phyloP scores from a whole-genome alignment of 306 rosid genomes.

The Glycine soja region DNA sequence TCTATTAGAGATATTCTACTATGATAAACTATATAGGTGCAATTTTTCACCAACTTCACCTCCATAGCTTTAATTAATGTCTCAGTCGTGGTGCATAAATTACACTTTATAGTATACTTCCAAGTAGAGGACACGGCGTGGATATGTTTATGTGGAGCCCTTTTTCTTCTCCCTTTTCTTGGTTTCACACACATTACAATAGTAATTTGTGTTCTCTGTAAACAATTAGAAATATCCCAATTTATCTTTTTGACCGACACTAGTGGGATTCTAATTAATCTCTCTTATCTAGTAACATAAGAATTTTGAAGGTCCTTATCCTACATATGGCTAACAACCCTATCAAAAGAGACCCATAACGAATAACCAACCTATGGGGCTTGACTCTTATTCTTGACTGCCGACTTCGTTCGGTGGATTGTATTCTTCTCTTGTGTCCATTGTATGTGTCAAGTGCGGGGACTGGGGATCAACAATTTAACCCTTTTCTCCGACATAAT shows the following conservation, averaged over 20 bases:
- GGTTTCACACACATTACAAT: not conserved
- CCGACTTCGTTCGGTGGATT: not conserved
- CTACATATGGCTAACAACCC: not conserved
- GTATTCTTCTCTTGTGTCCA: not conserved
- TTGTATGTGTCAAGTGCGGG: not conserved
- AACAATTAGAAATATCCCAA: not conserved
- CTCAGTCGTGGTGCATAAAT: not conserved
- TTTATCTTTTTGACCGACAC: conserved; percentile 25
- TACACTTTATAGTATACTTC: too few species aligned
- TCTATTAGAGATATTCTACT: not conserved
- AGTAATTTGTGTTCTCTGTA: not conserved
- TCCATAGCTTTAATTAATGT: not conserved
- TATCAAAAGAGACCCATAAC: not conserved
- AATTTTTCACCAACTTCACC: not conserved
- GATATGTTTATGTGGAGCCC: not conserved
- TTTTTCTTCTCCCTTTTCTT: not conserved
- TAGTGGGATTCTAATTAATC: not conserved
- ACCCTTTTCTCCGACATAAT: not conserved
- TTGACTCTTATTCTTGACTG: conserved; percentile 3
- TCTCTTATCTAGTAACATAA: too few species aligned
- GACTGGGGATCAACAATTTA: not conserved
- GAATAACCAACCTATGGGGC: not conserved
- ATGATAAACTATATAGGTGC: not conserved
- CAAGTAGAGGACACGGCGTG: not conserved
- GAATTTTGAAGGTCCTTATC: too few species aligned